Evolutionary conservation across 345 rosid genomes (phyloP).

Genomic region (rapeseed (Brassica napus)): DNA sequence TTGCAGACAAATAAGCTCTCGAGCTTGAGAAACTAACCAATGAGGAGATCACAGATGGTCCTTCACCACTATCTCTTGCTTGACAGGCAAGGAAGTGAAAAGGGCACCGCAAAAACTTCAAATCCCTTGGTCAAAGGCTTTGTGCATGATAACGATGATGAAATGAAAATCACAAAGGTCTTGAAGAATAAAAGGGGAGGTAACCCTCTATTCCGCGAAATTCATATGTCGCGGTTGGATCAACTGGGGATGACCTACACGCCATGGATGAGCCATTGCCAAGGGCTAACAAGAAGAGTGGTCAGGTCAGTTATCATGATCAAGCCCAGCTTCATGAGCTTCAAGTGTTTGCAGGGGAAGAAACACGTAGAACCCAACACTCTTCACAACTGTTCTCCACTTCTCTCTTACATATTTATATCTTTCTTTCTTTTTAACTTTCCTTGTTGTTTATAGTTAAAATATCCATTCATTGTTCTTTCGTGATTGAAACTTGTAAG

Average conservation of each 20-base stretch:
- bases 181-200: constrained; percentile 84
- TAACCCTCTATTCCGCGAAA: constrained; percentile 80
- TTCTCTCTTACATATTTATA: constrained; percentile 12
- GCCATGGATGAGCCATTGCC: constrained; percentile 88
- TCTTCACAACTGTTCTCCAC: neutral
- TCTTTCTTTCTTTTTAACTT: neutral
- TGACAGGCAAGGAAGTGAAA: constrained; percentile 39
- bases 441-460: constrained; percentile 7
- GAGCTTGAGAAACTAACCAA: constrained; percentile 72
- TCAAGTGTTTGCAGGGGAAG: constrained; percentile 96
- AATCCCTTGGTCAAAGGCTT: constrained; percentile 44
- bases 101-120: neutral
- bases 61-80: constrained; percentile 55
- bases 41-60: constrained; percentile 68
- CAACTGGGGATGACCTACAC: constrained; percentile 85
- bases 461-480: neutral
- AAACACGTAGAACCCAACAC: constrained; percentile 72
- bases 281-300: constrained; percentile 23
- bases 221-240: constrained; percentile 80
- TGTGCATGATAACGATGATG: constrained; percentile 41
- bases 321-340: constrained; percentile 41
- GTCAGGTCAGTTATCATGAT: constrained; percentile 23
- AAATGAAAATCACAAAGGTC: constrained; percentile 49
- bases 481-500: too few species aligned
- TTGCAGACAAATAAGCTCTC: constrained; percentile 89